These are phyloP conservation scores for Auricularia cornea DNA, from an alignment of 768 basidiomycete genomes.

Conservation along the genomic window DNA sequence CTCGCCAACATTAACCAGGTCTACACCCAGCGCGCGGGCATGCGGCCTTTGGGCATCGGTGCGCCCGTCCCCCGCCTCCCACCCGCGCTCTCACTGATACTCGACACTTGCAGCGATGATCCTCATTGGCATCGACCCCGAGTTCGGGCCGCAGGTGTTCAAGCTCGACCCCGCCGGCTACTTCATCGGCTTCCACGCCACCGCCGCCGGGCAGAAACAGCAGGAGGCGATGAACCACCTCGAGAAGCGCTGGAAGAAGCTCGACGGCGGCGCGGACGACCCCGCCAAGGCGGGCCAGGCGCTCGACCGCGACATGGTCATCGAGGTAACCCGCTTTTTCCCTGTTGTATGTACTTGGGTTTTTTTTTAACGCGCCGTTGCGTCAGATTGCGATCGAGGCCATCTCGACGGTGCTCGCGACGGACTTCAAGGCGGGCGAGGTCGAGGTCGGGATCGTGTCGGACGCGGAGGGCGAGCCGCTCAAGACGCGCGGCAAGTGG, in stretches of 20 bases:
- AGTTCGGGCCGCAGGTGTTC: conserved; percentile 92
- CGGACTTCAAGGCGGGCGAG: conserved; percentile 92
- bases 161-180: conserved; percentile 98
- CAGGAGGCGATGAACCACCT: conserved; percentile 98
- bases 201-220: conserved; percentile 77
- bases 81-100: conserved; percentile 1
- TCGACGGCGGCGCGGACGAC: conserved; percentile 72
- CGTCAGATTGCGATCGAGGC: conserved; percentile 90
- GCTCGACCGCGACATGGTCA: conserved; percentile 68
- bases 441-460: conserved; percentile 95
- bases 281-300: conserved; percentile 65
- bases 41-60: conserved; percentile 97
- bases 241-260: conserved; percentile 98
- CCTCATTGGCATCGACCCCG: conserved; percentile 84
- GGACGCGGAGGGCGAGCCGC: conserved; percentile 57
- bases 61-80: conserved; percentile 20
- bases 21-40: conserved; percentile 93
- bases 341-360: background rate
- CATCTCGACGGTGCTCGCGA: conserved; percentile 88
- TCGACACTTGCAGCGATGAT: conserved; percentile 67
- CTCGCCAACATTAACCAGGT: conserved; percentile 98
- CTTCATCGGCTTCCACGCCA: conserved; percentile 97
- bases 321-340: conserved; percentile 64
- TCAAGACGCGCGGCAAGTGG: conserved; percentile 68
- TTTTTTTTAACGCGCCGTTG: background rate